Evolutionary conservation across 2,329 filamentous ascomycete species (phyloP).

Genomic region (Phoma sp.): DNA sequence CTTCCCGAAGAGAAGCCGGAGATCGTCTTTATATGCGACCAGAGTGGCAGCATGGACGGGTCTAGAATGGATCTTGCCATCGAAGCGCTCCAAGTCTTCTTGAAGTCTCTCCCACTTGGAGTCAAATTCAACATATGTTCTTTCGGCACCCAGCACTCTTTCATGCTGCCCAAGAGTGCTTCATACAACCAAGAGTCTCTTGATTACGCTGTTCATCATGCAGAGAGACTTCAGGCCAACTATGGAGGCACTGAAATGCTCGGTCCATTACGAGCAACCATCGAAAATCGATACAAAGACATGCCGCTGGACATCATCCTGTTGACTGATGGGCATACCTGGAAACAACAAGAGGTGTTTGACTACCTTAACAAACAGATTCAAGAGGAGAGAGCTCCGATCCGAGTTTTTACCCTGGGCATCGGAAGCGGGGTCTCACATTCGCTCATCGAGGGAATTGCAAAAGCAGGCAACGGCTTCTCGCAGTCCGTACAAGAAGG

Average conservation of each 20-base stretch:
- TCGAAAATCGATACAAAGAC: slow-evolving; percentile 55
- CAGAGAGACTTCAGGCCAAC: slow-evolving; percentile 52
- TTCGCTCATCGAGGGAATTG: slow-evolving; percentile 65
- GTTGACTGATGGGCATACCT: slow-evolving; percentile 64
- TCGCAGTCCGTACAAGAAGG: slow-evolving; percentile 65
- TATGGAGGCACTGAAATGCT: slow-evolving; percentile 64
- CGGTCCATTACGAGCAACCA: slow-evolving; percentile 54
- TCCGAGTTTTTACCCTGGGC: slow-evolving; percentile 64
- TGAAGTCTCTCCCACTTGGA: slow-evolving; percentile 69
- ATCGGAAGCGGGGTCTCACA: slow-evolving; percentile 63
- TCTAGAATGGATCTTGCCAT: slow-evolving; percentile 60
- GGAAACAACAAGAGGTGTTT: slow-evolving; percentile 58
- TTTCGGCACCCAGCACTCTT: slow-evolving; percentile 60
- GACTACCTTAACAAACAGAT: slow-evolving; percentile 55
- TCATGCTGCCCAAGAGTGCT: slow-evolving; percentile 58
- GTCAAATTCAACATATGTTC: slow-evolving; percentile 74
- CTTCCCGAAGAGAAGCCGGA: slow-evolving; percentile 64
- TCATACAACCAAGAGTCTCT: slow-evolving; percentile 56
- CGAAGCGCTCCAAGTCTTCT: slow-evolving; percentile 65
- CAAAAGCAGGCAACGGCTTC: slow-evolving; percentile 64
- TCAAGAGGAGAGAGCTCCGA: slow-evolving; percentile 48
- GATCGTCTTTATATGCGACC: slow-evolving; percentile 75
- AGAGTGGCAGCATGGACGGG: slow-evolving; percentile 69
- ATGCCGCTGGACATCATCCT: slow-evolving; percentile 61
- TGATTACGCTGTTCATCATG: slow-evolving; percentile 52